Evolutionary conservation across 169 alveolate genomes (phyloP).

Genomic region (Plasmodium coatneyi): DNA sequence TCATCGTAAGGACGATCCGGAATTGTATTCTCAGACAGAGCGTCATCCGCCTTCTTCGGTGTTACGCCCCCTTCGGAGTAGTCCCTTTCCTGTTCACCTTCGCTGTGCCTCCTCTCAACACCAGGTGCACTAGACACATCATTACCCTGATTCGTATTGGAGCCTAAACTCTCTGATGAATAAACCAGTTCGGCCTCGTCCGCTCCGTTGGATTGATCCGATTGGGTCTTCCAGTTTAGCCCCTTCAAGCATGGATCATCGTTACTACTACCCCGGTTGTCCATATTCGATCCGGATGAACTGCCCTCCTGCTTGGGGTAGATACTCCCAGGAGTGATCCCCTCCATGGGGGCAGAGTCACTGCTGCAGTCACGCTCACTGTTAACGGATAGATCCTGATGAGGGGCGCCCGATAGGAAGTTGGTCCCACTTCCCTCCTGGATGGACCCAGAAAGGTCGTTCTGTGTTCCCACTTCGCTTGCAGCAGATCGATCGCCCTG

Average conservation of each 20-base stretch:
- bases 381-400: neutral
- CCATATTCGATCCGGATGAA: neutral
- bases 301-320: neutral
- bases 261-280: neutral
- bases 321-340: neutral
- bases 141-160: neutral
- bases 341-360: neutral
- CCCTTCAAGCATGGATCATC: neutral
- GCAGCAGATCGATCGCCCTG: neutral
- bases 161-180: neutral
- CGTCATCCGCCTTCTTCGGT: constrained; percentile 1
- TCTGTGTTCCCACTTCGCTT: neutral
- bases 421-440: neutral
- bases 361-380: neutral
- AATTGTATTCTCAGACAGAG: neutral
- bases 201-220: neutral
- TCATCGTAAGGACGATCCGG: neutral
- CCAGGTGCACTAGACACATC: neutral
- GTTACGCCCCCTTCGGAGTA: neutral
- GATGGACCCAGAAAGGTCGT: neutral
- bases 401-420: neutral
- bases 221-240: neutral
- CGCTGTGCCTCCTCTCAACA: neutral
- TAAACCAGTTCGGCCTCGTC: neutral
- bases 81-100: neutral